Evolutionary conservation across 305 asterid genomes (phyloP), one percentile per base, ranked within the genome.

Genomic region (Coffea humblotiana): DNA sequence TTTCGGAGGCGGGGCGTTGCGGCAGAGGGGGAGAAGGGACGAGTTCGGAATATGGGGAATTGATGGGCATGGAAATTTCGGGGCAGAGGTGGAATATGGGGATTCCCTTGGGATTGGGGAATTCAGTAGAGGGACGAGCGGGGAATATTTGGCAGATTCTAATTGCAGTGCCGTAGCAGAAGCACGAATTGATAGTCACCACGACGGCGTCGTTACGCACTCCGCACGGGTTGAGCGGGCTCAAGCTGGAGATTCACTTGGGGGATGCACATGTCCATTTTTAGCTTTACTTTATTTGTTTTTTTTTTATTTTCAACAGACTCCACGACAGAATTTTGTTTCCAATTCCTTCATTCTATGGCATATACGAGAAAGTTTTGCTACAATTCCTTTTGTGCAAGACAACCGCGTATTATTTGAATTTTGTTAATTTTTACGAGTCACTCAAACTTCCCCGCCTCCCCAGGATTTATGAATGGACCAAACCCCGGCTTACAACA

Each of bases 1-100:
- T 67, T 37, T 48, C 78, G 25, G 79, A 52, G 35, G 69, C 67
- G 8, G 82, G 25, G 0, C 7, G 69, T 21, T 61, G 68, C 3
- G 27, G 37, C 18, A 70, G 35, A 2, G 75, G 35, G n/a, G 82
- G n/a, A 11, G 86, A 18, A 74, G 85, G 82, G 84, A 68, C 72
- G 74, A 71, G 77, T 8, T 80, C 75, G 84, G 79, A 35, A 73
- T 70, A 25, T 66, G 15, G 1, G 2, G 67, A 75, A 21, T 71
- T 67, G 61, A 23, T 19, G 0, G 64, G 82, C 81, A 65, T 5
- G 63, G 82, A 49, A 79, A 64, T 25, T 35, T 16, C 0, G 0
- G 60, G 77, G 68, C 58, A 56, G 69, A 25, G 43, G 29, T 15
- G 71, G 81, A 52, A 72, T 25, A 49, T 71, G 54, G 4, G 13